phyloP scores from a whole-genome alignment of 1,284 basidiomycete species.

The Neolentinus lepideus region DNA sequence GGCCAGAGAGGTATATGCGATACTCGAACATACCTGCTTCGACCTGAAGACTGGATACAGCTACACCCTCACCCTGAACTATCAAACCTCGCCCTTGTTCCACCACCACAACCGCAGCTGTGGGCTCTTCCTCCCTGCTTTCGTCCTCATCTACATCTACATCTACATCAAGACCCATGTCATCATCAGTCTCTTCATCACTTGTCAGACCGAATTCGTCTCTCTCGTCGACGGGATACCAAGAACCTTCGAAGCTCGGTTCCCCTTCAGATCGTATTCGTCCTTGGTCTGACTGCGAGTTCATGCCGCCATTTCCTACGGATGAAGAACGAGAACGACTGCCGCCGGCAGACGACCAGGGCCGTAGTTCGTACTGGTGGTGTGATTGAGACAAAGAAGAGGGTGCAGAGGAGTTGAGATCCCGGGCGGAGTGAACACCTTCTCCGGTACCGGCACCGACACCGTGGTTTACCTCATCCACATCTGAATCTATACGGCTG shows the following conservation, averaged over 20 bases:
- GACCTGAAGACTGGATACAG: slow-evolving; percentile 55
- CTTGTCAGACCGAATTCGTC: slow-evolving; percentile 62
- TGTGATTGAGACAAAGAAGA: no score
- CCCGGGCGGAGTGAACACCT: slow-evolving; percentile 46
- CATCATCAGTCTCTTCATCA: slow-evolving; percentile 70
- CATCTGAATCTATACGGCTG: slow-evolving; percentile 56
- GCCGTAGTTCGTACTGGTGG: background rate
- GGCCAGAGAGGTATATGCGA: slow-evolving; percentile 5
- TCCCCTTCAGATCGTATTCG: slow-evolving; percentile 41
- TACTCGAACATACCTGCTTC: slow-evolving; percentile 48
- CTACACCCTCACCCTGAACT: slow-evolving; percentile 57
- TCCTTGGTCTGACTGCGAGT: slow-evolving; percentile 30
- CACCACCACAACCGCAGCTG: slow-evolving; percentile 67
- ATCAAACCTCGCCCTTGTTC: slow-evolving; percentile 79
- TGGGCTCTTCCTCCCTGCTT: slow-evolving; percentile 53
- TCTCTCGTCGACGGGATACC: slow-evolving; percentile 66
- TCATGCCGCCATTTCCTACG: slow-evolving; percentile 39
- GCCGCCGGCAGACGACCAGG: slow-evolving; percentile 59
- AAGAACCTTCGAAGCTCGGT: slow-evolving; percentile 65
- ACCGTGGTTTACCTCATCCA: slow-evolving; percentile 44
- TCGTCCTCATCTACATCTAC: slow-evolving; percentile 45
- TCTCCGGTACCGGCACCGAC: slow-evolving; percentile 58
- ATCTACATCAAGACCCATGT: slow-evolving; percentile 40
- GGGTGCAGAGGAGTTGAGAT: slow-evolving; percentile 36
- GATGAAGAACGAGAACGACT: slow-evolving; percentile 65